Conservation (phyloP, 176 grass and related monocot genomes). For the Hyparrhenia diplandra region DNA sequence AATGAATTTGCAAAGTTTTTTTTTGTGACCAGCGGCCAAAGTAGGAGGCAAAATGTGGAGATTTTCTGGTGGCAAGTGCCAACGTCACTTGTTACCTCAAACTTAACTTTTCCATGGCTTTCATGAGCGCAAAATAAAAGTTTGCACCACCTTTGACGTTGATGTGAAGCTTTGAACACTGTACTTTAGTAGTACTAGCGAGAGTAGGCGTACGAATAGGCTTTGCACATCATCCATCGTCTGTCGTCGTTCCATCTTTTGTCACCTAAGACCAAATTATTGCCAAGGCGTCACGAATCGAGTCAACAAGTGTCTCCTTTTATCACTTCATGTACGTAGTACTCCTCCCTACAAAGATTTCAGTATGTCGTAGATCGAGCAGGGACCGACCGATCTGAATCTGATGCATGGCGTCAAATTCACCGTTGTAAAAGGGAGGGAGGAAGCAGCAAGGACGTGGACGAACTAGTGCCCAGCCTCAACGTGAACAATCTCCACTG, state of each 20-base stretch:
- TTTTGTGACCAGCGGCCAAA: background rate
- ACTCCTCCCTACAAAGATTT: background rate
- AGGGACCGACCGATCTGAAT: too few species aligned
- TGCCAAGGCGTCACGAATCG: background rate
- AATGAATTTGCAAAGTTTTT: slow-evolving; percentile 9
- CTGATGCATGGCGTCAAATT: background rate
- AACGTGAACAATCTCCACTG: slow-evolving; percentile 23
- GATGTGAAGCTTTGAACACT: background rate
- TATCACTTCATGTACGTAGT: background rate
- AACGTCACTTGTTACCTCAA: background rate
- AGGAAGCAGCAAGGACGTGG: background rate
- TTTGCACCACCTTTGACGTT: background rate
- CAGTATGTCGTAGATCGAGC: too few species aligned
- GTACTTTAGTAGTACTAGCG: background rate
- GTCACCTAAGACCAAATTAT: too few species aligned
- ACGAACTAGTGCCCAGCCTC: background rate
- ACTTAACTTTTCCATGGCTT: slow-evolving; percentile 4
- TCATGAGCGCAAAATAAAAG: background rate
- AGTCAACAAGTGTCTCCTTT: too few species aligned
- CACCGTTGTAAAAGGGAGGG: background rate
- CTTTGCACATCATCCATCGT: too few species aligned
- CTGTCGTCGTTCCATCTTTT: background rate
- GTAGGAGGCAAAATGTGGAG: background rate
- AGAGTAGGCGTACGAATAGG: background rate
- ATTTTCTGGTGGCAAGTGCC: background rate